Evolutionary conservation across 352 stramenopile species (phyloP).

Genomic region (Elongisporangium anandrum): DNA sequence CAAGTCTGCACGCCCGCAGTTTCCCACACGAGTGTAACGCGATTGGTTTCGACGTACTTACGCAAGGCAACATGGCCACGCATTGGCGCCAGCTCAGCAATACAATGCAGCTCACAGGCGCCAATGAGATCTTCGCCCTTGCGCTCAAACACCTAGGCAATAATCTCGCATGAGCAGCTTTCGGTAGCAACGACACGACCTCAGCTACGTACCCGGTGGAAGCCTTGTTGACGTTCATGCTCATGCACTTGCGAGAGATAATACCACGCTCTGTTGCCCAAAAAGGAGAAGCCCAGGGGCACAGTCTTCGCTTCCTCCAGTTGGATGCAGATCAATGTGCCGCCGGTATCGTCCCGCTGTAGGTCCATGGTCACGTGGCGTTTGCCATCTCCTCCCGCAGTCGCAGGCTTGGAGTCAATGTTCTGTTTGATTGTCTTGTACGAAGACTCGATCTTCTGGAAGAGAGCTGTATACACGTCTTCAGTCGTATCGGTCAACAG

Average conservation of each 20-base stretch:
- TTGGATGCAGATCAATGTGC: background rate
- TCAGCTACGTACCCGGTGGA: background rate
- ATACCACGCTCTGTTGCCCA: background rate
- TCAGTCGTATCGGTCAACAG: conserved; percentile 1
- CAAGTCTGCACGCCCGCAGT: conserved; percentile 22
- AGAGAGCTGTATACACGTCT: conserved; percentile 32
- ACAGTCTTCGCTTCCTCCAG: background rate
- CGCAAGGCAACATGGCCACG: conserved; percentile 37
- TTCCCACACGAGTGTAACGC: conserved; percentile 52
- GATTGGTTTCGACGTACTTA: conserved; percentile 34
- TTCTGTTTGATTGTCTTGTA: conserved; percentile 20
- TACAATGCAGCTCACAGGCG: conserved; percentile 31
- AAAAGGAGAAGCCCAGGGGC: background rate
- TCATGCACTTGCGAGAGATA: background rate
- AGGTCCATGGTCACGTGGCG: conserved; percentile 32
- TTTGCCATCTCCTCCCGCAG: conserved; percentile 3
- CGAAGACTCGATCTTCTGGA: conserved; percentile 25
- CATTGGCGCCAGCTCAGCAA: conserved; percentile 20
- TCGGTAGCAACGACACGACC: no score
- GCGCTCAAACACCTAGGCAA: conserved; percentile 28
- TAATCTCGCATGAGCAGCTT: background rate
- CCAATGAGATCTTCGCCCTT: conserved; percentile 43
- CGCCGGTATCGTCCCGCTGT: background rate
- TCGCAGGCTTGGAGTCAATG: background rate
- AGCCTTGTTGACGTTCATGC: background rate